These are phyloP conservation scores for Aspergillus hancockii DNA, from an alignment of 495 filamentous ascomycete genomes.

Conservation along the genomic window DNA sequence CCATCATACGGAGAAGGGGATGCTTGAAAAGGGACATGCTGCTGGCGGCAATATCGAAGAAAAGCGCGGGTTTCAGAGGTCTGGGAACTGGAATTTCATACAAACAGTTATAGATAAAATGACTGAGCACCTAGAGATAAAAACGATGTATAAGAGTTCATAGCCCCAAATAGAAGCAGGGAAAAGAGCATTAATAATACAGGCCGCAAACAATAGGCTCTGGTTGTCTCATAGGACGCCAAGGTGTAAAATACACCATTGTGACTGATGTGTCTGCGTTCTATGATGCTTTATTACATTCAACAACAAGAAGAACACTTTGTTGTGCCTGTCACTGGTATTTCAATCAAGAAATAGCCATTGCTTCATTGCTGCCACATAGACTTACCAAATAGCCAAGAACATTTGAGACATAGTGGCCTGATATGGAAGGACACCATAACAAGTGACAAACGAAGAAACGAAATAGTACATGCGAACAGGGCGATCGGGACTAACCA, in stretches of 20 bases:
- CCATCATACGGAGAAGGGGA: neutral
- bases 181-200: neutral
- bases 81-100: conserved; percentile 33
- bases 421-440: neutral
- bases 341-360: neutral
- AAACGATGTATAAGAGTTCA: conserved; percentile 33
- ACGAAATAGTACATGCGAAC: neutral
- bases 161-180: neutral
- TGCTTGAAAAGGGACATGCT: conserved; percentile 6
- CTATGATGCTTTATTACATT: neutral
- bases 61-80: neutral
- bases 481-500: conserved; percentile 29
- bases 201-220: neutral
- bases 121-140: conserved; percentile 59
- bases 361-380: neutral
- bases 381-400: neutral
- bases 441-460: neutral
- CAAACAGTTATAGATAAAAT: conserved; percentile 68
- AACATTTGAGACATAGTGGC: neutral
- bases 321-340: neutral
- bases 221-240: neutral
- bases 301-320: neutral
- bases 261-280: neutral
- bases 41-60: conserved; percentile 4
- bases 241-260: neutral